These are phyloP conservation scores for Pseudozyma flocculosa DNA, from an alignment of 1,284 basidiomycete species.

Conservation along the genomic window DNA sequence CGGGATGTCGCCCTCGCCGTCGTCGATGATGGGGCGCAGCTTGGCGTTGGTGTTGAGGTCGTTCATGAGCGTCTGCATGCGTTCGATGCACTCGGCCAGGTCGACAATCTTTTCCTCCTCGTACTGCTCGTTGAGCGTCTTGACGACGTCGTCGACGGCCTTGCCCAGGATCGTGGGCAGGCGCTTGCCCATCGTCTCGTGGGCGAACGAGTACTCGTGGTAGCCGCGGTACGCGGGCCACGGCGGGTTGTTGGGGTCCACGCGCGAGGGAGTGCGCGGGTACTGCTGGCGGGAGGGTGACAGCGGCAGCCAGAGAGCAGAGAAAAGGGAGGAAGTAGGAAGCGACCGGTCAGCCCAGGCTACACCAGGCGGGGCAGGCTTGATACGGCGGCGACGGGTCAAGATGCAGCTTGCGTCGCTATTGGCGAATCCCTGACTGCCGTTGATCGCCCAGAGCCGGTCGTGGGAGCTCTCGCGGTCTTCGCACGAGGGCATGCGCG, in stretches of 20 bases:
- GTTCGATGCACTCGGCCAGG: constrained; percentile 78
- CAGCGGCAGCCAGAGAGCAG: not conserved
- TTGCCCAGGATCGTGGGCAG: constrained; percentile 94
- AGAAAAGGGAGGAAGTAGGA: constrained; percentile 1
- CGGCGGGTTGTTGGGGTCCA: constrained; percentile 87
- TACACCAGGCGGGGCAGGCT: too few species aligned
- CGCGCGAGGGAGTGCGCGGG: constrained; percentile 44
- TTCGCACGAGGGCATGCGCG: too few species aligned
- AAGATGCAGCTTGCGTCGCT: too few species aligned
- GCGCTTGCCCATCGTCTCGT: constrained; percentile 78
- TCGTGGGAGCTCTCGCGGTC: too few species aligned
- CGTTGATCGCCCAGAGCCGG: too few species aligned
- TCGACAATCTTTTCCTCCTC: constrained; percentile 84
- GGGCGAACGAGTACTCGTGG: constrained; percentile 92
- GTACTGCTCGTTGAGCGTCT: constrained; percentile 75
- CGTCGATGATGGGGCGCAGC: constrained; percentile 77
- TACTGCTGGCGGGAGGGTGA: too few species aligned
- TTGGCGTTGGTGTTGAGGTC: constrained; percentile 59
- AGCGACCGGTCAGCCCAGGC: too few species aligned
- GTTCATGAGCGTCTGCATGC: constrained; percentile 58
- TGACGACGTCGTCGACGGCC: constrained; percentile 87
- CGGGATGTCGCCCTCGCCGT: constrained; percentile 88
- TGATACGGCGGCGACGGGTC: too few species aligned
- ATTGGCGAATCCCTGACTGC: too few species aligned
- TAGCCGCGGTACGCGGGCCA: constrained; percentile 87